Base-by-base conservation (phyloP, 1,284 basidiomycete species). In the Pseudozyma pruni region DNA sequence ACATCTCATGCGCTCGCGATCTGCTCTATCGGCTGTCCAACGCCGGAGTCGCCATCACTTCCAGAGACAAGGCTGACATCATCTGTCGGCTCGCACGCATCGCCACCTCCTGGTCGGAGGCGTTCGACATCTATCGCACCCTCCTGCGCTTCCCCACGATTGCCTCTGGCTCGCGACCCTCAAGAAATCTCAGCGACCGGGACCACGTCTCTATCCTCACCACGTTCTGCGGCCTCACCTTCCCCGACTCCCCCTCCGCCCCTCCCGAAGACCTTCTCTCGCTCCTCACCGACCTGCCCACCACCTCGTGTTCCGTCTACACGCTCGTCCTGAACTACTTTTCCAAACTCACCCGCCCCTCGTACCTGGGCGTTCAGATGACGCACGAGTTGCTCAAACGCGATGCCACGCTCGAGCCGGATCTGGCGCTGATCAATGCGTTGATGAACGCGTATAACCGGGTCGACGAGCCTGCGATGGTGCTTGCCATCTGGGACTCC, bases 381-480 rank as follows among this genome's bases (percentile, higher is more conserved):
- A 86, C 90, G 17, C 93, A 96, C 80, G 88, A 91, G 61, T 85
- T 90, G 50, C 86, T 96, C 72, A 89, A 89, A 42, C 85, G 93
- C 38, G 93, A 96, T 76, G 86, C 89, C 9, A 86, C 86, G 17
- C 84, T 95, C 61, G 86, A 88, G 19, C 91, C 92, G 3, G 90
- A 94, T 75, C 85, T 88, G 11, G 83, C 85, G 1, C 85, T 94
- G n/a, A 89, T 91, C 86, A 95, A 94, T 78, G 88, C 91, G 71
- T 85, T 97, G 57, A 93, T 97, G 91, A 89, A 92, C 80, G 90
- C 92, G 1, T 97, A 96, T 83, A 89, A 91, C 73, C 88, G 89
- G 20, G 86, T 89, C 4, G 89, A 88, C 3, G 88, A 88, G 53
- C 90, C 89, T 58, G 84, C 84, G 1, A 89, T 91, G 62, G 90